Evolutionary conservation across 2,329 filamentous ascomycete species (phyloP).

Genomic region (Fusarium luffae): DNA sequence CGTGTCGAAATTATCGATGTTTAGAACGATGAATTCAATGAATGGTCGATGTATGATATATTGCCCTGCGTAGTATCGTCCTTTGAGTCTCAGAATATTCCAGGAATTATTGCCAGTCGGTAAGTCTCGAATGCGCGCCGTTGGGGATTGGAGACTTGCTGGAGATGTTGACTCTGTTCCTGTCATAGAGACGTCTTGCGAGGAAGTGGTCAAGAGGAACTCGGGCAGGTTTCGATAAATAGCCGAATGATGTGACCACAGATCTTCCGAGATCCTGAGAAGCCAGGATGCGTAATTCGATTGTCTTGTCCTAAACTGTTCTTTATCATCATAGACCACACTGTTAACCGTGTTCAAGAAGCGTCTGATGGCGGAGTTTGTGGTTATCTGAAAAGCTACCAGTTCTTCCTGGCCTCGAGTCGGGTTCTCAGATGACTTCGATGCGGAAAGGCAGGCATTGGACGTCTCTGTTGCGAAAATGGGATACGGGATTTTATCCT

Average conservation of each 20-base stretch:
- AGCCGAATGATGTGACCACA: slow-evolving; percentile 44
- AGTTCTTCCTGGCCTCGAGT: slow-evolving; percentile 36
- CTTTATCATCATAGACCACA: slow-evolving; percentile 46
- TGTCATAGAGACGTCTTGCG: neutral
- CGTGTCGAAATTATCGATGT: slow-evolving; percentile 37
- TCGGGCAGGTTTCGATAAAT: slow-evolving; percentile 46
- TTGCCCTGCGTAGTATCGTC: slow-evolving; percentile 46
- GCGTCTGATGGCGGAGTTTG: slow-evolving; percentile 47
- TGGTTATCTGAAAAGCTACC: slow-evolving; percentile 48
- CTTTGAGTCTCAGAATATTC: slow-evolving; percentile 46
- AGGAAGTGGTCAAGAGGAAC: slow-evolving; percentile 30
- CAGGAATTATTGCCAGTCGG: slow-evolving; percentile 44
- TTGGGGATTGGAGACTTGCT: neutral
- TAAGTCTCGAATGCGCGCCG: neutral
- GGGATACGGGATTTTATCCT: slow-evolving; percentile 39
- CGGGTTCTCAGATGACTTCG: neutral
- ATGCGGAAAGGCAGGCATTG: no score
- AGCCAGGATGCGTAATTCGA: slow-evolving; percentile 44
- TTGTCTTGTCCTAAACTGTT: slow-evolving; percentile 36
- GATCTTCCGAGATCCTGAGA: slow-evolving; percentile 40
- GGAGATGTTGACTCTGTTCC: neutral
- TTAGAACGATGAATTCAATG: slow-evolving; percentile 45
- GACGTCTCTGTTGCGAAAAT: neutral
- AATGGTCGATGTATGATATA: slow-evolving; percentile 49
- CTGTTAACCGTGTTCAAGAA: slow-evolving; percentile 48